phyloP scores from a whole-genome alignment of 2,329 filamentous ascomycete species.

The Huntiella moniliformis region DNA sequence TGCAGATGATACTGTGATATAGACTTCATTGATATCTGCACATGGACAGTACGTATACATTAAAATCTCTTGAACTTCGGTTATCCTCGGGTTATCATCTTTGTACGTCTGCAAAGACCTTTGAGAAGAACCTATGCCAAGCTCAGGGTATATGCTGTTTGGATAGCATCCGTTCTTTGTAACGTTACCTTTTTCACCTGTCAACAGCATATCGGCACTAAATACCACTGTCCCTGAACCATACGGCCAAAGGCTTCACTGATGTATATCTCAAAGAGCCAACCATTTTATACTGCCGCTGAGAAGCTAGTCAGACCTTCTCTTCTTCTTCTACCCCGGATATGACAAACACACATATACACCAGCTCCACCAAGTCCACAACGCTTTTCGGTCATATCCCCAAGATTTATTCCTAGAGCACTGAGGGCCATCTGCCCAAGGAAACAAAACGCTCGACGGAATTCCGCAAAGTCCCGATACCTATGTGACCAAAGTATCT shows the following conservation, averaged over 20 bases:
- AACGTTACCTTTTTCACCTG: slow-evolving; percentile 83
- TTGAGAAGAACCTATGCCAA: slow-evolving; percentile 63
- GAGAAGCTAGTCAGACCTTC: slow-evolving; percentile 79
- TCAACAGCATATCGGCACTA: slow-evolving; percentile 57
- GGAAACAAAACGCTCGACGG: slow-evolving; percentile 54
- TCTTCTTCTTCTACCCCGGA: slow-evolving; percentile 75
- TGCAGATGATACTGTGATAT: no score
- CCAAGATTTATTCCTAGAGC: slow-evolving; percentile 68
- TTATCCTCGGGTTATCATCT: slow-evolving; percentile 74
- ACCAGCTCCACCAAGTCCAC: slow-evolving; percentile 68
- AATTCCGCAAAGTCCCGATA: slow-evolving; percentile 86
- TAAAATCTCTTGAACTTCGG: slow-evolving; percentile 47
- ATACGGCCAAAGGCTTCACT: slow-evolving; percentile 49
- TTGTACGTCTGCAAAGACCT: slow-evolving; percentile 59
- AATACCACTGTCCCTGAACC: slow-evolving; percentile 51
- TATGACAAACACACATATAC: slow-evolving; percentile 79
- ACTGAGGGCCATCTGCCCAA: slow-evolving; percentile 43
- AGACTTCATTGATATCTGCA: no score
- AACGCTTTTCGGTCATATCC: slow-evolving; percentile 63
- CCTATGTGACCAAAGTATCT: slow-evolving; percentile 79
- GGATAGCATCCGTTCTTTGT: slow-evolving; percentile 81
- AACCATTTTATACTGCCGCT: slow-evolving; percentile 65
- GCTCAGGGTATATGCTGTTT: slow-evolving; percentile 75
- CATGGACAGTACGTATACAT: no score
- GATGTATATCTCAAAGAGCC: slow-evolving; percentile 57